Conservation (phyloP, 2,329 filamentous ascomycete genomes). For the Arthrocladium fulminans region DNA sequence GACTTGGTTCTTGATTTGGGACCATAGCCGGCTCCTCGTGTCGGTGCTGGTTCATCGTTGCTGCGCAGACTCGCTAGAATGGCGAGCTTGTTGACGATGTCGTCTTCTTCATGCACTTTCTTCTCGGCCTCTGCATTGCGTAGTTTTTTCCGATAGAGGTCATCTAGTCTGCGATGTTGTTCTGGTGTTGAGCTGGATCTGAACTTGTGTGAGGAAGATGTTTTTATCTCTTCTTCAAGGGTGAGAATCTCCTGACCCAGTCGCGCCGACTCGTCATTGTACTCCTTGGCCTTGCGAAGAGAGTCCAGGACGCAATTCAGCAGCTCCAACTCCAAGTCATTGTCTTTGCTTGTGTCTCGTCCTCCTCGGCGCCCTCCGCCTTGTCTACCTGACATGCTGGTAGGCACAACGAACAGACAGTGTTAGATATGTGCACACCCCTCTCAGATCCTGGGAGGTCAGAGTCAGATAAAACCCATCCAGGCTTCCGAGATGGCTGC, state of each 20-base stretch:
- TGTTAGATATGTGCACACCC: background rate
- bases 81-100: conserved; percentile 43
- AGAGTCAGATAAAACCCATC: too few species aligned
- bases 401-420: background rate
- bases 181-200: conserved; percentile 17
- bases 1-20: conserved; percentile 40
- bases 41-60: conserved; percentile 37
- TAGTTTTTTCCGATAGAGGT: conserved; percentile 37
- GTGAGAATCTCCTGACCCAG: conserved; percentile 33
- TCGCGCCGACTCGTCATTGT: conserved; percentile 18
- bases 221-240: conserved; percentile 38
- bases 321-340: conserved; percentile 20
- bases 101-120: conserved; percentile 41
- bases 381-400: conserved; percentile 19
- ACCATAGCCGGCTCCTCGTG: conserved; percentile 27
- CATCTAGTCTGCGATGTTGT: conserved; percentile 31
- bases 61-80: conserved; percentile 42
- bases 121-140: conserved; percentile 42
- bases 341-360: conserved; percentile 18
- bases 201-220: conserved; percentile 12
- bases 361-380: conserved; percentile 17
- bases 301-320: conserved; percentile 18
- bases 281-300: conserved; percentile 19
- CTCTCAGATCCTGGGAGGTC: too few species aligned
- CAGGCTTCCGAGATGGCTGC: too few species aligned